A percentile compares a stretch with the other conserved stretches of the same genome.
Conservation (phyloP, 805 yeast genomes). For the Yarrowia phangngaensis region DNA sequence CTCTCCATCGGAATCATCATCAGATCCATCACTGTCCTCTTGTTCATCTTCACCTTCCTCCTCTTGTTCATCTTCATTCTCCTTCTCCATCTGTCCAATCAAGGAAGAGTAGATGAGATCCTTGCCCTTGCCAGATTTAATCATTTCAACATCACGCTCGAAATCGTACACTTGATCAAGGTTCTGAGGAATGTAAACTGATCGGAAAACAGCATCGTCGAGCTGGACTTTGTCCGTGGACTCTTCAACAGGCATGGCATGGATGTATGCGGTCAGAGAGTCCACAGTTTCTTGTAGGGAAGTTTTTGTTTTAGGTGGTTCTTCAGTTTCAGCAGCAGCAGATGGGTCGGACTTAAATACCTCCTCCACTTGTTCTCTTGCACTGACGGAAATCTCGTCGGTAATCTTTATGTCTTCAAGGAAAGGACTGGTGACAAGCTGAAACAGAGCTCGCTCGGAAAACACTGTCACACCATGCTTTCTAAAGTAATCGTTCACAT, state of each 20-base stretch:
- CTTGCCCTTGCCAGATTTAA: constrained; percentile 73
- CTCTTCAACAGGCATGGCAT: constrained; percentile 34
- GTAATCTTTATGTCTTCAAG: constrained; percentile 34
- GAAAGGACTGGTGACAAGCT: constrained; percentile 51
- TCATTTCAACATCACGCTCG: constrained; percentile 74
- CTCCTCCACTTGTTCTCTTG: not conserved
- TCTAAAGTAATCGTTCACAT: constrained; percentile 83
- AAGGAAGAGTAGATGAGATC: constrained; percentile 52
- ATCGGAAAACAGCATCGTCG: constrained; percentile 85
- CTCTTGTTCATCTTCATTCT: constrained; percentile 34
- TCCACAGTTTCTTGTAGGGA: constrained; percentile 38
- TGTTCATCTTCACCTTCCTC: constrained; percentile 39
- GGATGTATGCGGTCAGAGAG: constrained; percentile 32
- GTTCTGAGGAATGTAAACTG: constrained; percentile 74
- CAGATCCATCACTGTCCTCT: constrained; percentile 26
- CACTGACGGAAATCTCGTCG: not conserved
- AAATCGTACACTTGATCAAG: constrained; percentile 45
- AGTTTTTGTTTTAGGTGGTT: constrained; percentile 29
- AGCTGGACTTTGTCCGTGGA: constrained; percentile 47
- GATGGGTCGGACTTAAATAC: not conserved
- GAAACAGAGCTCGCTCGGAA: constrained; percentile 77
- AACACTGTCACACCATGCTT: constrained; percentile 69
- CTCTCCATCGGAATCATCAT: constrained; percentile 35
- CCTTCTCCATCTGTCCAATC: constrained; percentile 34
- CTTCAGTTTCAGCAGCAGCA: constrained; percentile 36